phyloP scores from a whole-genome alignment of 768 basidiomycete species.

The Lentinula sp. region DNA sequence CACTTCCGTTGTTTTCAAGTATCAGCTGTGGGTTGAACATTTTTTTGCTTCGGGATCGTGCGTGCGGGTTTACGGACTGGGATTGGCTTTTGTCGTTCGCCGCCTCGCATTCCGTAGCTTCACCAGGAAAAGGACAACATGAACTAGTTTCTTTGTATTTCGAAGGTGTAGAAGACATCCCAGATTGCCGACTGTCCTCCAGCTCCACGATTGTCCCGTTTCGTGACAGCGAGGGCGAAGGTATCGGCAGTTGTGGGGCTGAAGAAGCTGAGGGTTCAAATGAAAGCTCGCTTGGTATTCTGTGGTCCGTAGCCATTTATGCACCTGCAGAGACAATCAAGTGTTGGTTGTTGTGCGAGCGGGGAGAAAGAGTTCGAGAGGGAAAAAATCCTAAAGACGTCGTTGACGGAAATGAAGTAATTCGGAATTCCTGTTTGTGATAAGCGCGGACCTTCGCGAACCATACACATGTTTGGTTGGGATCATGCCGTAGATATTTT shows the following conservation, averaged over 20 bases:
- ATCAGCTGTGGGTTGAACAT: neutral
- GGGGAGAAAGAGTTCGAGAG: no score
- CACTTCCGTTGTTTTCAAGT: conserved; percentile 55
- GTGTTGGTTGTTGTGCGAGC: no score
- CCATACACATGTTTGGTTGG: neutral
- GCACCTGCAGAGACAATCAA: no score
- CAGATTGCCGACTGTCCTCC: neutral
- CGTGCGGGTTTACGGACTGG: neutral
- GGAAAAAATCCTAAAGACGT: neutral
- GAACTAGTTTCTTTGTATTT: neutral
- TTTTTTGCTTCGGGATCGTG: neutral
- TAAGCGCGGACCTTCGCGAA: neutral
- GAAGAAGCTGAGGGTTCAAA: neutral
- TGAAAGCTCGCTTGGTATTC: neutral
- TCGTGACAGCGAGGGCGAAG: neutral
- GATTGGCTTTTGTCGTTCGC: neutral
- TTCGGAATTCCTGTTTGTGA: neutral
- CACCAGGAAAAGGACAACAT: neutral
- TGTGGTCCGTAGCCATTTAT: neutral
- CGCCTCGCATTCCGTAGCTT: neutral
- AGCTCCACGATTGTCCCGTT: neutral
- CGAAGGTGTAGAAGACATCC: neutral
- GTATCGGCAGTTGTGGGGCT: neutral
- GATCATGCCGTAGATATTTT: neutral
- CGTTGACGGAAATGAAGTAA: neutral